A percentile compares a stretch with the other conserved stretches of the same genome.
These are phyloP conservation scores for Fusarium verrucosum DNA, from an alignment of 2,329 filamentous ascomycete species.

Conservation along the genomic window DNA sequence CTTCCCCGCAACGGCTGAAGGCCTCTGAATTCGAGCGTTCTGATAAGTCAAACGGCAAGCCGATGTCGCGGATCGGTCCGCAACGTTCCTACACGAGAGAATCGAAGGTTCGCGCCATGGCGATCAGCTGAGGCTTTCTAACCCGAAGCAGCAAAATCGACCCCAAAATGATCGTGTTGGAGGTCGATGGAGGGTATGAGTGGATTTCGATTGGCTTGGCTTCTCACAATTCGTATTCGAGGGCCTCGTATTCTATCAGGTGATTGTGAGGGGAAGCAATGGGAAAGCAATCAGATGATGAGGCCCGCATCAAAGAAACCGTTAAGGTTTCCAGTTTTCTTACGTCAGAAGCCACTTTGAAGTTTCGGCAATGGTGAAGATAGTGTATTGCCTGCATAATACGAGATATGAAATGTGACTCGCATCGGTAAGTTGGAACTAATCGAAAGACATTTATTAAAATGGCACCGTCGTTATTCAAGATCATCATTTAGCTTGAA, in stretches of 20 bases:
- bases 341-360: neutral
- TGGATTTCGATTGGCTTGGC: neutral
- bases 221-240: neutral
- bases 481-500: too few relatives aligned
- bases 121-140: neutral
- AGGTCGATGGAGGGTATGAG: neutral
- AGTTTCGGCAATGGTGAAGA: neutral
- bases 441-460: too few relatives aligned
- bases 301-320: neutral
- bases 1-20: neutral
- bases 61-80: constrained; percentile 4
- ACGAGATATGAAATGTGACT: fast-evolving
- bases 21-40: neutral
- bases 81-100: neutral
- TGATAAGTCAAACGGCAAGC: neutral
- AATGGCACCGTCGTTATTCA: too few relatives aligned
- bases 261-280: neutral
- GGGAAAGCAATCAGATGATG: neutral
- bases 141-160: neutral
- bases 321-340: neutral
- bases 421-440: too few relatives aligned
- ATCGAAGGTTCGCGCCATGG: neutral
- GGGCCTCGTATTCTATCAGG: neutral
- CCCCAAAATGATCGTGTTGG: neutral
- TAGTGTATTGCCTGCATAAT: neutral